phyloP scores from a whole-genome alignment of 805 yeast genomes.

The Sugiyamaella qingdaonensis region DNA sequence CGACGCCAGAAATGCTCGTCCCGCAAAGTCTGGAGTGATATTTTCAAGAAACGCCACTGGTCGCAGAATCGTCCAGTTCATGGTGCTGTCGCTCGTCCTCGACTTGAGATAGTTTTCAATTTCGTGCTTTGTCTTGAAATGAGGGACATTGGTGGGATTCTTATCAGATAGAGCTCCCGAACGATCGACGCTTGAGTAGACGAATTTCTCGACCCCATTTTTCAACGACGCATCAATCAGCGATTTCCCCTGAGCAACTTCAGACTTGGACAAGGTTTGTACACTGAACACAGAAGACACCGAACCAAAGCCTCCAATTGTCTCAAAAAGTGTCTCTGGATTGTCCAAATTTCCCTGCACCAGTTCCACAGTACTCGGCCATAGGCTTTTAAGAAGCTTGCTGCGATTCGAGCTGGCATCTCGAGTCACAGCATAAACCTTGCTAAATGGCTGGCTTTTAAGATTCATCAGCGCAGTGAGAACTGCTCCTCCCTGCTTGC shows the following conservation, averaged over 20 bases:
- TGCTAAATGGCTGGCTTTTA: neutral
- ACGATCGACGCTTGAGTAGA: neutral
- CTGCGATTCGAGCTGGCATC: neutral
- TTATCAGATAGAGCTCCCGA: neutral
- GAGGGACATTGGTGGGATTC: neutral
- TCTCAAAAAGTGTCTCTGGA: neutral
- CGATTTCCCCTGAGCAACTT: neutral
- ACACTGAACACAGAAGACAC: neutral
- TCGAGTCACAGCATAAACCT: neutral
- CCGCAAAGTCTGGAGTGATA: neutral
- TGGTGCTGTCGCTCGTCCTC: neutral
- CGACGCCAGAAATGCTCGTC: neutral
- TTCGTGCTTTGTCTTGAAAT: neutral
- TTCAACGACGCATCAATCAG: neutral
- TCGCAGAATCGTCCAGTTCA: neutral
- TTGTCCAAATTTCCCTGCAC: neutral
- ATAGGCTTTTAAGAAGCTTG: neutral
- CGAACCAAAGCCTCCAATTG: neutral
- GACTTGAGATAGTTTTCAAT: neutral
- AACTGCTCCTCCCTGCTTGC: conserved; percentile 1
- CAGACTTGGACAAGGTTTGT: neutral
- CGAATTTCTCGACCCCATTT: neutral
- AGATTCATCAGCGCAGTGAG: neutral
- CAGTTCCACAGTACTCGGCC: neutral
- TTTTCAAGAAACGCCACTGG: neutral